Percentiles rank a stretch among this genome's conserved stretches.
These are phyloP conservation scores for Diplogelasinospora grovesii DNA, from an alignment of 495 filamentous ascomycete genomes.

Conservation along the genomic window DNA sequence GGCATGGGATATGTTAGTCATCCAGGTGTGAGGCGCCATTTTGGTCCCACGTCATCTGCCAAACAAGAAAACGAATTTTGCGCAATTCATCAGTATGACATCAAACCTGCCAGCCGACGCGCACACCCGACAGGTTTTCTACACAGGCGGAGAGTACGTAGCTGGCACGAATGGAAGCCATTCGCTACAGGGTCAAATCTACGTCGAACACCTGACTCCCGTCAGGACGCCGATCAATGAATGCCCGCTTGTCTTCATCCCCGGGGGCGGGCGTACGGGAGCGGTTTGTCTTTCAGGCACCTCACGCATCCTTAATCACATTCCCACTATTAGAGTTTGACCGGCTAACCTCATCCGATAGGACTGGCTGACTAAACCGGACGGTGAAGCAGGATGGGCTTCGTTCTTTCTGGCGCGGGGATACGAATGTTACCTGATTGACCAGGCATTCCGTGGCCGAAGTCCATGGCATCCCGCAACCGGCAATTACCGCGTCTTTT, in stretches of 20 bases:
- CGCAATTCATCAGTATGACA: too few relatives aligned
- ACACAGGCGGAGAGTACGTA: slow-evolving; percentile 43
- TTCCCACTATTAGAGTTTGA: slow-evolving; percentile 4
- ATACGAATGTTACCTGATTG: slow-evolving; percentile 41
- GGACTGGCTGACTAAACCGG: slow-evolving; percentile 44
- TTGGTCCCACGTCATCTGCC: too few relatives aligned
- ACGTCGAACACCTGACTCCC: slow-evolving; percentile 49
- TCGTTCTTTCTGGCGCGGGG: slow-evolving; percentile 40
- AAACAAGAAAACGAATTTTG: too few relatives aligned
- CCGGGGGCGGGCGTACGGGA: slow-evolving; percentile 43
- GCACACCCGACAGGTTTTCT: slow-evolving; percentile 36
- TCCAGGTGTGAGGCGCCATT: too few relatives aligned
- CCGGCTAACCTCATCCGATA: too few relatives aligned
- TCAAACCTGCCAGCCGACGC: slow-evolving; percentile 7
- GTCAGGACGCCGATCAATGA: slow-evolving; percentile 13
- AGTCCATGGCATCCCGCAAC: slow-evolving; percentile 21
- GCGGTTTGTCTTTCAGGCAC: slow-evolving; percentile 37
- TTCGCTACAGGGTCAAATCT: slow-evolving; percentile 45
- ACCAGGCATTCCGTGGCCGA: slow-evolving; percentile 35
- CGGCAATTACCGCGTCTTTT: slow-evolving; percentile 16
- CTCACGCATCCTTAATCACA: background rate
- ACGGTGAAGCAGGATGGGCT: slow-evolving; percentile 28
- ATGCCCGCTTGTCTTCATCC: slow-evolving; percentile 46
- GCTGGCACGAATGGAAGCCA: slow-evolving; percentile 26
- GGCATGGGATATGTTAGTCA: too few relatives aligned